These are phyloP conservation scores for Acrocalymma vagum DNA, from an alignment of 2,329 filamentous ascomycete species.

Conservation along the genomic window DNA sequence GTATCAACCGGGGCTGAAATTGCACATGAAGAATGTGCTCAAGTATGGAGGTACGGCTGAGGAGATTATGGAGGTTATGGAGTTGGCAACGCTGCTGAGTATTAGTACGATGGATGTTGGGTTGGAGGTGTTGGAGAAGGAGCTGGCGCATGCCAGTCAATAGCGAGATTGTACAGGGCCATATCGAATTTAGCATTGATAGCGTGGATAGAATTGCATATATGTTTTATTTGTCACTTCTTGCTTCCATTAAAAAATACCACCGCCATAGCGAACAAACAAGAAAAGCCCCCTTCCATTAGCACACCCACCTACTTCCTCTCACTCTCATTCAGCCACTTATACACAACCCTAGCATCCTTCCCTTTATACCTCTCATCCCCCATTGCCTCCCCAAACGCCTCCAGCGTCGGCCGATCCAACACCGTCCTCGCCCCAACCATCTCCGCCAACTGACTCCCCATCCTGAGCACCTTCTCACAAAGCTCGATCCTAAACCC, in stretches of 20 bases:
- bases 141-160: slow-evolving; percentile 14
- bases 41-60: slow-evolving; percentile 55
- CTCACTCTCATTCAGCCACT: slow-evolving; percentile 43
- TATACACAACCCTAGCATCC: slow-evolving; percentile 43
- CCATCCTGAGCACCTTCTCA: slow-evolving; percentile 45
- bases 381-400: slow-evolving; percentile 36
- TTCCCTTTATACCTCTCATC: slow-evolving; percentile 41
- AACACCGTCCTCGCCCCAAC: slow-evolving; percentile 42
- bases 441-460: slow-evolving; percentile 42
- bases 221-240: too few species aligned
- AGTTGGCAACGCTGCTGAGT: slow-evolving; percentile 51
- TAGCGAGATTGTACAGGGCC: not conserved
- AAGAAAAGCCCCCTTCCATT: not conserved
- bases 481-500: slow-evolving; percentile 48
- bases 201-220: not conserved
- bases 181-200: slow-evolving; percentile 1
- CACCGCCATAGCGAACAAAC: too few species aligned
- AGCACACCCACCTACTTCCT: slow-evolving; percentile 14
- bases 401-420: slow-evolving; percentile 39
- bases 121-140: slow-evolving; percentile 31
- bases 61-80: slow-evolving; percentile 59
- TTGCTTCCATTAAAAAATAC: too few species aligned
- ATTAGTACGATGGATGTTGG: slow-evolving; percentile 40
- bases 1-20: slow-evolving; percentile 56
- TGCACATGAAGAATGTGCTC: slow-evolving; percentile 60